These are phyloP conservation scores for Xylaria telfairii DNA, from an alignment of 495 filamentous ascomycete species.

Conservation along the genomic window DNA sequence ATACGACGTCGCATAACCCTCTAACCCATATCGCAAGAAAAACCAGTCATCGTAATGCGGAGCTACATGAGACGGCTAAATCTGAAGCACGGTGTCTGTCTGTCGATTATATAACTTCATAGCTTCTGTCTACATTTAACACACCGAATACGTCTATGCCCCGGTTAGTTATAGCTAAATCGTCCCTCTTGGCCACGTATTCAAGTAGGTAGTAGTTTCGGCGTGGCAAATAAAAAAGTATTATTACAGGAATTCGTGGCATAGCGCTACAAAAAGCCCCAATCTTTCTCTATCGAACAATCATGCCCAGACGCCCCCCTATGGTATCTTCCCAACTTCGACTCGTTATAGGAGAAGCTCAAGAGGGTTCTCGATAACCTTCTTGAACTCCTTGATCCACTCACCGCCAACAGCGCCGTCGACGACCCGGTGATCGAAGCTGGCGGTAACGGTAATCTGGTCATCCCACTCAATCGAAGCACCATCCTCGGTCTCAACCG, in stretches of 20 bases:
- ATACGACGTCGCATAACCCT: neutral
- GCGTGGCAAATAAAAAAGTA: conserved; percentile 25
- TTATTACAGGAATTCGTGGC: conserved; percentile 43
- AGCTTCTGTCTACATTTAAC: neutral
- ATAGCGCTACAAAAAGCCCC: conserved; percentile 40
- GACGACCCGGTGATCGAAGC: conserved; percentile 96
- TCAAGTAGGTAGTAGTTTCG: neutral
- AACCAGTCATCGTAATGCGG: neutral
- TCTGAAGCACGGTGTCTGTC: neutral
- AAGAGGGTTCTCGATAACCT: conserved; percentile 94
- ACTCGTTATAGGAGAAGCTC: conserved; percentile 80
- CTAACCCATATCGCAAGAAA: neutral
- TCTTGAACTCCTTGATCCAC: conserved; percentile 97
- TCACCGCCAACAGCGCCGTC: conserved; percentile 93
- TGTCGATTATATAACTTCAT: conserved; percentile 6
- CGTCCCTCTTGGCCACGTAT: conserved; percentile 16
- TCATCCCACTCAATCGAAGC: conserved; percentile 90
- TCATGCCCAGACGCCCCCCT: conserved; percentile 42
- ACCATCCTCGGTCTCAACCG: conserved; percentile 82
- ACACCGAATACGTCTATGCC: neutral
- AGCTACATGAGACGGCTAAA: neutral
- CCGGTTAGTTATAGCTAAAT: neutral
- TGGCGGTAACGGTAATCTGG: conserved; percentile 90
- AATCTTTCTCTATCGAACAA: conserved; percentile 41
- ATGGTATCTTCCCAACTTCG: conserved; percentile 25